Conservation (phyloP, 2,329 filamentous ascomycete species). For the Dichotomopilus funicola region DNA sequence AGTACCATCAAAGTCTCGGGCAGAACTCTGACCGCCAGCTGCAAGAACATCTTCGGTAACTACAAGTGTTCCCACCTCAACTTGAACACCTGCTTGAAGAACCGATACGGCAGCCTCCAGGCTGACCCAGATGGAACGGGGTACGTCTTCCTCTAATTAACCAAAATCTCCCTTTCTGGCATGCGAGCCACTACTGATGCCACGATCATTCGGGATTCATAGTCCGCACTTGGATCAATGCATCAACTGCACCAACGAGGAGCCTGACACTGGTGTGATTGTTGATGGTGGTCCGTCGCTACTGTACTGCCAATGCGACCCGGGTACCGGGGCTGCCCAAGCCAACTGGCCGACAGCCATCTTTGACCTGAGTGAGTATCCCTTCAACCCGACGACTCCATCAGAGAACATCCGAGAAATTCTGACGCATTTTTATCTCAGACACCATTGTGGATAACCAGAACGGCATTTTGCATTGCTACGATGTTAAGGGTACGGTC, state of each 20-base stretch:
- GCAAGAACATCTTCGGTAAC: constrained; percentile 19
- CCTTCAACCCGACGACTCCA: not conserved
- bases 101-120: constrained; percentile 17
- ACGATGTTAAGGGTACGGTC: constrained; percentile 10
- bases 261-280: constrained; percentile 13
- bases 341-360: constrained; percentile 20
- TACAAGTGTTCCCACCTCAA: constrained; percentile 20
- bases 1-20: constrained; percentile 18
- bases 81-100: constrained; percentile 22
- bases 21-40: constrained; percentile 19
- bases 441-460: constrained; percentile 23
- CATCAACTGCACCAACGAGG: constrained; percentile 20
- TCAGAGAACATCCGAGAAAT: not conserved
- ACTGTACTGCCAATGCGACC: constrained; percentile 22
- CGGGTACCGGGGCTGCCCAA: constrained; percentile 18
- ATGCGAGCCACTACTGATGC: not conserved
- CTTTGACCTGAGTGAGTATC: constrained; percentile 21
- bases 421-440: not conserved
- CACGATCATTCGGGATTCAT: not conserved
- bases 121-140: constrained; percentile 17
- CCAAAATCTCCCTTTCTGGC: not conserved
- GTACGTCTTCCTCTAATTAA: constrained; percentile 4
- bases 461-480: constrained; percentile 21
- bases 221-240: constrained; percentile 22
- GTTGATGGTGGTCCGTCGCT: constrained; percentile 13